Evolutionary conservation across 192 early-diverging fungal genomes (phyloP).

Genomic region (Backusella australiensis): DNA sequence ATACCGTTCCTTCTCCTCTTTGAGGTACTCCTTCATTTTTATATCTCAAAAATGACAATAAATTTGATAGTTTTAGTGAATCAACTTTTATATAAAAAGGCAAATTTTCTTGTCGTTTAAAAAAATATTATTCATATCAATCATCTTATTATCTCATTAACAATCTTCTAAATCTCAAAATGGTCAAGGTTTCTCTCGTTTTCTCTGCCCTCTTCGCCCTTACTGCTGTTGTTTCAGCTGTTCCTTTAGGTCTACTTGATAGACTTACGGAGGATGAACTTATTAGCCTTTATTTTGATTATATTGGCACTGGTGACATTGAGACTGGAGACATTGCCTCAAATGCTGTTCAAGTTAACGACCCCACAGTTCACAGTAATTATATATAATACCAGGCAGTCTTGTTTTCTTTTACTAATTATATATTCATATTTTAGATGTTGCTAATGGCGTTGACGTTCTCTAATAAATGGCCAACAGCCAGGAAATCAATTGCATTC

Average conservation of each 20-base stretch:
- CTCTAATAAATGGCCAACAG: not conserved
- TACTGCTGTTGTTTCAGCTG: not conserved
- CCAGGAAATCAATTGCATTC: not conserved
- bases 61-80: not conserved
- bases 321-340: too few relatives aligned
- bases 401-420: not conserved
- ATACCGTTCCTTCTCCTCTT: not conserved
- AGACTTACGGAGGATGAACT: too few relatives aligned
- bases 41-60: not conserved
- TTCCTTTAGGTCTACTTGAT: not conserved
- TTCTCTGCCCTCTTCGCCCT: constrained; percentile 1
- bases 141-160: not conserved
- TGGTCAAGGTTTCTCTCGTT: not conserved
- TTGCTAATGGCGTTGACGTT: not conserved
- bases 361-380: not conserved
- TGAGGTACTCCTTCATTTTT: not conserved
- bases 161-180: not conserved
- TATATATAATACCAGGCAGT: not conserved
- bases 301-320: not conserved
- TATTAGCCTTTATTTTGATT: not conserved
- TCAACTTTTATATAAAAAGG: not conserved
- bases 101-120: not conserved
- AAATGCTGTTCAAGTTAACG: too few relatives aligned
- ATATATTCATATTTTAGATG: not conserved
- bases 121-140: not conserved